Base-by-base conservation (phyloP, 768 basidiomycete genomes). In the Candolleomyces eurysporus region DNA sequence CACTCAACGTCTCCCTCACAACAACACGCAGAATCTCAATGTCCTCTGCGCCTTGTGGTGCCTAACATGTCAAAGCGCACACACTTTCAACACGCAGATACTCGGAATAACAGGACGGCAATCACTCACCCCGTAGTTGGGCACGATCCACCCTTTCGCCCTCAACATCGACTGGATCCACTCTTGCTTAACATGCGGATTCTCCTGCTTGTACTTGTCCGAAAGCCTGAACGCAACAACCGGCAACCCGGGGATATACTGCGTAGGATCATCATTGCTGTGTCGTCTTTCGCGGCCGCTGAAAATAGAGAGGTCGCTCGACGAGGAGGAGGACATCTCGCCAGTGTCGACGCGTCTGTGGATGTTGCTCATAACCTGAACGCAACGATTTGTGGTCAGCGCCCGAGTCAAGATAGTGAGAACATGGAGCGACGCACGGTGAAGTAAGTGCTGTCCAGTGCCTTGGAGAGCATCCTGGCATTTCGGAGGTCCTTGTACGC, bases 21-120 rank as follows among this genome's bases (percentile, higher is more conserved):
- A 87, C 86, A 42, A 86, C 83, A 55, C 86, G 81, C 31, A 87
- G 76, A 55, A 88, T 84, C 68, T 89, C 85, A 32, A 77, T 76
- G 1, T 79, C 74, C 58, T 84, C 78, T 57, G 77, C 80, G 48
- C 78, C 79, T 30, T 78, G 75, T 0, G 87, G 84, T 30, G 84
- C 79, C 78, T 79, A 36, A 7, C 6, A 36, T 36, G 11, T 39
- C 36, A 45, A 40, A 32, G 1, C 4, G 30, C 17, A 13, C 32
- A 9, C 56, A 32, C 17, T 4, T 56, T 52, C 5, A 2, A 17
- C 3, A 39, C 30, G 6, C 17, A 48, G 30, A 51, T 40, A 19
- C 50, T 58, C 53, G 26, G 46, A 7, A 22, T 0, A 21, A 31
- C 46, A 17, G 4, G 21, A 26, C 14, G 43, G 21, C 10, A n/a